Conservation (phyloP, 768 basidiomycete genomes). For the Psilocybe cubensis region DNA sequence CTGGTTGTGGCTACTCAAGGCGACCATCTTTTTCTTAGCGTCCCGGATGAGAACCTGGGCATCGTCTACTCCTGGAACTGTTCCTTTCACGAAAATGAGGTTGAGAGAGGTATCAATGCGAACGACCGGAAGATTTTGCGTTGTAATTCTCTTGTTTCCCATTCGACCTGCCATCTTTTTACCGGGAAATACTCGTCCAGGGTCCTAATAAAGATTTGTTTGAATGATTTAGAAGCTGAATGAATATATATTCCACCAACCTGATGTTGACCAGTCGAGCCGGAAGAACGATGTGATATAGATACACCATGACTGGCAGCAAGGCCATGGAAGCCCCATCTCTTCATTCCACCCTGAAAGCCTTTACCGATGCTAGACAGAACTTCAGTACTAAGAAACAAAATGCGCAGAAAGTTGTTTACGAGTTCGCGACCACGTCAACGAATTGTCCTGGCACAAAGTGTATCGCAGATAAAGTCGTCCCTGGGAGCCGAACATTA, state of each 20-base stretch:
- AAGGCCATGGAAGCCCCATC: constrained; percentile 91
- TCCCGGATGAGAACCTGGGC: constrained; percentile 86
- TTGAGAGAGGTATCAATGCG: constrained; percentile 87
- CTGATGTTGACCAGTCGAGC: constrained; percentile 95
- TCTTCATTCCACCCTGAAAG: constrained; percentile 96
- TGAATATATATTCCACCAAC: constrained; percentile 42
- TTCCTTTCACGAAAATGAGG: constrained; percentile 90
- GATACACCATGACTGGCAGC: constrained; percentile 97
- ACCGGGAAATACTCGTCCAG: constrained; percentile 94
- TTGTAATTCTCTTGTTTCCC: constrained; percentile 81
- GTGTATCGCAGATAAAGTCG: constrained; percentile 87
- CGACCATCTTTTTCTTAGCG: constrained; percentile 85
- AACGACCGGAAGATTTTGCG: constrained; percentile 87
- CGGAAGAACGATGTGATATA: constrained; percentile 88
- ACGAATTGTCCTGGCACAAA: constrained; percentile 98
- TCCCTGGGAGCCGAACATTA: constrained; percentile 53
- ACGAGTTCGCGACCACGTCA: constrained; percentile 92
- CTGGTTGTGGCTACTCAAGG: constrained; percentile 63
- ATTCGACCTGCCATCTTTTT: constrained; percentile 98
- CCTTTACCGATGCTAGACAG: constrained; percentile 88
- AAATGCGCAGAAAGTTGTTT: constrained; percentile 32
- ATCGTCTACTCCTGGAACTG: constrained; percentile 88
- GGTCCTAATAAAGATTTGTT: constrained; percentile 63
- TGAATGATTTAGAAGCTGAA: constrained; percentile 1
- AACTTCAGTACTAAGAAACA: background rate